Evolutionary conservation across 345 rosid species (phyloP).

Genomic region (Tarenaya hassleriana): DNA sequence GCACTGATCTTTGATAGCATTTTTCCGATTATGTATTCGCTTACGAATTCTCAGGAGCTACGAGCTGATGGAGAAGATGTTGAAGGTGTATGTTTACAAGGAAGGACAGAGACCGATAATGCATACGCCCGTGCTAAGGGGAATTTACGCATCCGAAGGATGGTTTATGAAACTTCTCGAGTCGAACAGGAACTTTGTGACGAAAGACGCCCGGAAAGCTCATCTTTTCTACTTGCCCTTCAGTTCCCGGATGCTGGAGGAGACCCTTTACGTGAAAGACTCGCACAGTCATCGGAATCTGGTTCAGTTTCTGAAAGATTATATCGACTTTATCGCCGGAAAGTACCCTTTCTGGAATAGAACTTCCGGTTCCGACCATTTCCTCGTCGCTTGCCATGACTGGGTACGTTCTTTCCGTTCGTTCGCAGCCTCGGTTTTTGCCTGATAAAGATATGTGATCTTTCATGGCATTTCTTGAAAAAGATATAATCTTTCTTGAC

Average conservation of each 20-base stretch:
- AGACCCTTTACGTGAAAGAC: conserved; percentile 53
- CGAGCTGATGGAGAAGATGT: conserved; percentile 75
- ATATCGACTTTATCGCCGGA: conserved; percentile 44
- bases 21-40: no score
- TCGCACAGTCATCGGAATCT: conserved; percentile 71
- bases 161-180: conserved; percentile 91
- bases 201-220: conserved; percentile 55
- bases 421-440: no score
- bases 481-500: no score
- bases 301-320: conserved; percentile 47
- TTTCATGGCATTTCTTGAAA: background rate
- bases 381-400: conserved; percentile 94
- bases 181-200: conserved; percentile 38
- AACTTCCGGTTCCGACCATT: conserved; percentile 87
- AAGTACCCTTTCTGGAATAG: conserved; percentile 85
- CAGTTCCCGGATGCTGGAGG: conserved; percentile 74
- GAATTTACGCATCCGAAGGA: conserved; percentile 96
- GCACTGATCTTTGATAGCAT: no score
- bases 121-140: conserved; percentile 58
- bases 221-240: conserved; percentile 90
- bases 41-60: conserved; percentile 93
- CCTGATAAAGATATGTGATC: no score
- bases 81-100: conserved; percentile 73
- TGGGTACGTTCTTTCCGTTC: conserved; percentile 60
- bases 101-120: conserved; percentile 77